A percentile compares a stretch with the other conserved stretches of the same genome.
These are phyloP conservation scores for Pseudopithomyces maydicus DNA, from an alignment of 2,329 filamentous ascomycete genomes.

Conservation along the genomic window DNA sequence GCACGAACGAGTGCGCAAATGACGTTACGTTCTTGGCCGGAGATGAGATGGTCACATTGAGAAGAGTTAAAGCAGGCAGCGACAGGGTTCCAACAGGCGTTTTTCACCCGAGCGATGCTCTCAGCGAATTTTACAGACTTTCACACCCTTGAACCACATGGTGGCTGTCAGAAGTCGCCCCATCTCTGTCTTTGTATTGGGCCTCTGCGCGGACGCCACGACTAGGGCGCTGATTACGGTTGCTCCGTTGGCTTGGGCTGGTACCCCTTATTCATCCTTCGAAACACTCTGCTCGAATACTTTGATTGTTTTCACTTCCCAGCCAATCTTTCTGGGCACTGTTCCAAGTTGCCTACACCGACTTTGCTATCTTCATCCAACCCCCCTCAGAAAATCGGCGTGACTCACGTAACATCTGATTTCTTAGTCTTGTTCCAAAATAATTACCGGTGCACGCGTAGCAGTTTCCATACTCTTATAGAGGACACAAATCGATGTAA, in stretches of 20 bases:
- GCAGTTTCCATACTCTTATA: background rate
- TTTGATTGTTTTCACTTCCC: slow-evolving; percentile 22
- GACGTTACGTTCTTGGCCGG: slow-evolving; percentile 6
- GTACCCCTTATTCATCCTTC: slow-evolving; percentile 1
- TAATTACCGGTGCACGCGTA: background rate
- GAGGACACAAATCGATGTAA: slow-evolving; percentile 15
- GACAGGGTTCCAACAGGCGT: slow-evolving; percentile 18
- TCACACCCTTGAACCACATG: slow-evolving; percentile 21
- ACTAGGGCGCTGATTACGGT: slow-evolving; percentile 12
- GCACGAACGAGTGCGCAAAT: slow-evolving; percentile 5
- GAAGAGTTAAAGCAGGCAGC: slow-evolving; percentile 38
- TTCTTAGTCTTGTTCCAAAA: background rate
- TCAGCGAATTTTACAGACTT: slow-evolving; percentile 8
- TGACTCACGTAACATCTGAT: slow-evolving; percentile 36
- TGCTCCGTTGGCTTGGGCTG: slow-evolving; percentile 23
- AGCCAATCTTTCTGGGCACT: slow-evolving; percentile 1
- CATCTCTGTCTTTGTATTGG: slow-evolving; percentile 12
- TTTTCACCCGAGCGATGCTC: slow-evolving; percentile 8
- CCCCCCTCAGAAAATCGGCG: slow-evolving; percentile 13
- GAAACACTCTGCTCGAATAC: slow-evolving; percentile 12
- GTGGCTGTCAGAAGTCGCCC: slow-evolving; percentile 20
- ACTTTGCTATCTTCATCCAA: background rate
- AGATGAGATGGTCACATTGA: slow-evolving; percentile 12
- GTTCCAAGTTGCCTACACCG: slow-evolving; percentile 4
- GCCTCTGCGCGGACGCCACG: slow-evolving; percentile 10